Evolutionary conservation across 1,284 basidiomycete genomes (phyloP).

Genomic region (Volvariella surrecta): DNA sequence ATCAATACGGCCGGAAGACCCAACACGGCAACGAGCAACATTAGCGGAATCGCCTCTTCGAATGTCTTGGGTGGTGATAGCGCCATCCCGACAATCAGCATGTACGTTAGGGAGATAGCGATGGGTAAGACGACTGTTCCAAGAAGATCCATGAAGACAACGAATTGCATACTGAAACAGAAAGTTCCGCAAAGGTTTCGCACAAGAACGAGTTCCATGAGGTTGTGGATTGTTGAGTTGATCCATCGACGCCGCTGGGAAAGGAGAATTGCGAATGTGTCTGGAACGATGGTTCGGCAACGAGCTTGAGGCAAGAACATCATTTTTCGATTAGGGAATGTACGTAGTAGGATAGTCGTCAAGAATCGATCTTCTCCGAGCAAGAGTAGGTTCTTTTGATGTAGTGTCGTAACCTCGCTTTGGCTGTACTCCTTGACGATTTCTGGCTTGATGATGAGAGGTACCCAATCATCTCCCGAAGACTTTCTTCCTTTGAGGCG

Average conservation of each 20-base stretch:
- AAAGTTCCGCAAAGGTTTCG: conserved; percentile 94
- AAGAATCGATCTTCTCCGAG: conserved; percentile 99
- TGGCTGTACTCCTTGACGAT: conserved; percentile 98
- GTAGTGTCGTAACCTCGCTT: conserved; percentile 85
- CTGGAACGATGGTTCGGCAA: conserved; percentile 94
- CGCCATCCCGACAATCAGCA: conserved; percentile 78
- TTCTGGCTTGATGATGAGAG: conserved; percentile 94
- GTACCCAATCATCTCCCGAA: conserved; percentile 93
- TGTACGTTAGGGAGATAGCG: conserved; percentile 88
- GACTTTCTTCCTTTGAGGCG: conserved; percentile 92
- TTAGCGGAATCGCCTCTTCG: conserved; percentile 89
- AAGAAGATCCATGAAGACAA: conserved; percentile 97
- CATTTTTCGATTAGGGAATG: conserved; percentile 99
- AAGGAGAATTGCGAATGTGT: conserved; percentile 88
- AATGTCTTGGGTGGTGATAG: conserved; percentile 80
- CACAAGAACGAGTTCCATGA: conserved; percentile 98
- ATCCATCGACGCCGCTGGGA: conserved; percentile 99
- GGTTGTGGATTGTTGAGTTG: conserved; percentile 98
- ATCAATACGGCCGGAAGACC: conserved; percentile 93
- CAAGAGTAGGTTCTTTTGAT: conserved; percentile 96
- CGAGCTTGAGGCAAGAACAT: conserved; percentile 96
- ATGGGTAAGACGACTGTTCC: conserved; percentile 95
- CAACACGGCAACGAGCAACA: conserved; percentile 85
- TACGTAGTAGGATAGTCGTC: conserved; percentile 89
- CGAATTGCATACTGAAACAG: conserved; percentile 97